phyloP scores from a whole-genome alignment of 129 eudicot species.

The Flaveria bidentis region DNA sequence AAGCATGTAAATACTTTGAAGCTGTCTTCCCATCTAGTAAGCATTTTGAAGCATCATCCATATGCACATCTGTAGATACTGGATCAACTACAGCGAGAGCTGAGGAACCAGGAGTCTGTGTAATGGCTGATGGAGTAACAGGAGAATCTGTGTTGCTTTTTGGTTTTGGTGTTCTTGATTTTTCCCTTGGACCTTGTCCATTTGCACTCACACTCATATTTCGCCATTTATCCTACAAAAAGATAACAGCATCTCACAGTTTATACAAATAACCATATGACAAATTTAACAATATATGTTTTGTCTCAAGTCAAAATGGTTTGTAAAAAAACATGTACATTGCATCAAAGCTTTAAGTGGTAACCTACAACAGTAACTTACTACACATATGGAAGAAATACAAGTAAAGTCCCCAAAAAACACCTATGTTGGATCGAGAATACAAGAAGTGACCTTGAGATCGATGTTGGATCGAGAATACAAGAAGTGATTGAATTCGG shows the following conservation, averaged over 20 bases:
- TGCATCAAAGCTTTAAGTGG: neutral
- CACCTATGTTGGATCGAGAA: no score
- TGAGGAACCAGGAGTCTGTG: constrained; percentile 41
- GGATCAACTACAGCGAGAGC: constrained; percentile 41
- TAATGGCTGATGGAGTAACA: constrained; percentile 40
- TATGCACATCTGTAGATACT: constrained; percentile 42
- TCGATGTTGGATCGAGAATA: constrained; percentile 89
- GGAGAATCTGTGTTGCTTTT: constrained; percentile 65
- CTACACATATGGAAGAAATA: no score
- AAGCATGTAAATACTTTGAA: constrained; percentile 45
- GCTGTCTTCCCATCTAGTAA: constrained; percentile 57
- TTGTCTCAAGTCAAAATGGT: neutral
- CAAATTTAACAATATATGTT: neutral
- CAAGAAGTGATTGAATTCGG: constrained; percentile 65
- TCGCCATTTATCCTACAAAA: constrained; percentile 80
- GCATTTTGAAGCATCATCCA: constrained; percentile 60
- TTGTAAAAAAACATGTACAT: neutral
- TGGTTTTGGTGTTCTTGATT: constrained; percentile 57
- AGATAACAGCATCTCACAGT: neutral
- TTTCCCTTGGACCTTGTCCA: constrained; percentile 78
- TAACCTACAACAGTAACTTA: neutral
- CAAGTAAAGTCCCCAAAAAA: no score
- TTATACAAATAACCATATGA: constrained; percentile 40
- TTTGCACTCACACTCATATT: constrained; percentile 75
- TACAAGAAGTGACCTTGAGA: constrained; percentile 73